Conservation (phyloP, 176 grass and related monocot species). For the Oropetium thomaeum region DNA sequence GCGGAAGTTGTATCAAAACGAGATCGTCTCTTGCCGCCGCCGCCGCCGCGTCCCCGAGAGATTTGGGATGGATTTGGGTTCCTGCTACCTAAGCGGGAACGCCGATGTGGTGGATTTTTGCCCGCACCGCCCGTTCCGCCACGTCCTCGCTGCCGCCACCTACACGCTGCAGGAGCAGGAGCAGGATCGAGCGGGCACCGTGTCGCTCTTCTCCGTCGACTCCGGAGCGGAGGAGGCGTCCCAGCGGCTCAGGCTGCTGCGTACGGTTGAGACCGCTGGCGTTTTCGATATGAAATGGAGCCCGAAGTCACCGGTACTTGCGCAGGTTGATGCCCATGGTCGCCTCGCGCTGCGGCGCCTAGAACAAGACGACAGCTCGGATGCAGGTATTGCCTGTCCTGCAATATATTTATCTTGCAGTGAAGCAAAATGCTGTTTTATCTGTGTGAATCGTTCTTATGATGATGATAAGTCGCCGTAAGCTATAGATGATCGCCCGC, state of each 20-base stretch:
- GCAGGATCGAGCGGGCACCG: conserved; percentile 56
- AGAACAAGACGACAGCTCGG: conserved; percentile 29
- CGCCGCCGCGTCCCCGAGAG: conserved; percentile 7
- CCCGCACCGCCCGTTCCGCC: conserved; percentile 49
- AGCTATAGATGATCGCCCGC: neutral
- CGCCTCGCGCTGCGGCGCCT: conserved; percentile 50
- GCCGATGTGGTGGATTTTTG: conserved; percentile 90
- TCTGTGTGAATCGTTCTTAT: neutral
- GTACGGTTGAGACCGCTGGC: conserved; percentile 51
- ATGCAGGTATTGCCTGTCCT: conserved; percentile 21
- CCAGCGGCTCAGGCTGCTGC: conserved; percentile 47
- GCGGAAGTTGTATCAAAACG: neutral
- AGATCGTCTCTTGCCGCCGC: neutral
- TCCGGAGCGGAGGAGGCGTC: conserved; percentile 22
- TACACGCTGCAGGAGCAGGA: conserved; percentile 81
- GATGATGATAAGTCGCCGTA: neutral
- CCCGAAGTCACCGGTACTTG: conserved; percentile 57
- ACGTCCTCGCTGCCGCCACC: conserved; percentile 73
- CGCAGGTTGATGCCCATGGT: conserved; percentile 83
- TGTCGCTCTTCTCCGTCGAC: conserved; percentile 59
- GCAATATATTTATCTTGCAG: neutral
- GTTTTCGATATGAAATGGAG: conserved; percentile 95
- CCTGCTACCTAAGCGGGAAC: conserved; percentile 75
- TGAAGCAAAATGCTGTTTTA: neutral
- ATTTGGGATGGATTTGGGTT: conserved; percentile 63